Base-by-base conservation (phyloP, 1,139 yeast genomes). In the Yamadazyma sp. region DNA sequence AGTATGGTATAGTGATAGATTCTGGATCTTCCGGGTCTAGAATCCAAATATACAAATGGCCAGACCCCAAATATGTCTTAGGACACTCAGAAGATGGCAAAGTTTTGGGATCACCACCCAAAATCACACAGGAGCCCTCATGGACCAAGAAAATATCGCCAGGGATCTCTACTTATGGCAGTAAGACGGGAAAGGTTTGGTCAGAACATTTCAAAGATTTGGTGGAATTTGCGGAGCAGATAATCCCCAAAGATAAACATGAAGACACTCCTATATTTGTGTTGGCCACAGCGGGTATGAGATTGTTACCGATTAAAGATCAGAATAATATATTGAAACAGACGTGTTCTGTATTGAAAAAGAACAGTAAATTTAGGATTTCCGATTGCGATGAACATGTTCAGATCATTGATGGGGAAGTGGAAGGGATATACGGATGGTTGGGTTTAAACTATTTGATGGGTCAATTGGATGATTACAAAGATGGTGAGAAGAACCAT, bases 361-460 rank as follows among this genome's bases (percentile, higher is more conserved):
- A 69, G 28, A 65, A 81, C 36, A 69, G 83, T 4, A 61, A 66
- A 14, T 85, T 83, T 53, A 46, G 50, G 25, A 55, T 83, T 3
- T 61, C 68, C 1, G 69, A 75, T 36, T 84, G 92, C 55, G 62
- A 64, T 1, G 75, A 79, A 14, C 82, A 80, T 53, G 76, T 86
- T 10, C 82, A 83, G 54, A 79, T 81, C 15, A 85, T 86, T 33
- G 92, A 85, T 56, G 95, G 95, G 3, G 86, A 81, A 48, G 77
- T 85, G 0, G 95, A 86, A 56, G 95, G 95, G 0, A 54, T 83
- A 3, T 86, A 83, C 54, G 95, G 94, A 1, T 86, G 95, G 95
- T 54, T 85, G 22, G 86, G 86, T 1, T 62, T 85, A 39, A 86
- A 86, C 54, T 85, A 84, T 57, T 57, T 85, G 35, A 68, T 77